Evolutionary conservation across 2,329 filamentous ascomycete genomes (phyloP).

Genomic region (Botryosphaeria dothidea): DNA sequence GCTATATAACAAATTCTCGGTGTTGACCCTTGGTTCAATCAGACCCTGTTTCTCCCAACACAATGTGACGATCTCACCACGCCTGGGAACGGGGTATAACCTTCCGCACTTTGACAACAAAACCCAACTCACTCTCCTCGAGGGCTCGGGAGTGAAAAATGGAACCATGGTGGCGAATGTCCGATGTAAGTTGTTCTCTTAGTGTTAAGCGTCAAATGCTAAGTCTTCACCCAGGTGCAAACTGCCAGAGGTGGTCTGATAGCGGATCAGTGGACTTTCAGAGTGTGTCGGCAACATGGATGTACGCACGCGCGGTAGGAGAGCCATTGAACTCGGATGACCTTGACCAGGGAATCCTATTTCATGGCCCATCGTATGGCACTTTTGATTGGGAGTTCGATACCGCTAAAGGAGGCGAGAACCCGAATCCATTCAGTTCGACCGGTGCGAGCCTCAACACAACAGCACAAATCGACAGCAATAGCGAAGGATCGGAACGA

Average conservation of each 20-base stretch:
- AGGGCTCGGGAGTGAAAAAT: neutral
- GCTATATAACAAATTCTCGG: too few species aligned
- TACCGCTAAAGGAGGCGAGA: slow-evolving; percentile 52
- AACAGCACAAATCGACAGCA: too few species aligned
- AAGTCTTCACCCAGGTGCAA: too few species aligned
- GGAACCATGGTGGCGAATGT: neutral
- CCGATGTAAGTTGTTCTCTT: neutral
- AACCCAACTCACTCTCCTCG: neutral
- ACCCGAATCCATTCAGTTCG: slow-evolving; percentile 46
- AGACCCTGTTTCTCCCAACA: too few species aligned
- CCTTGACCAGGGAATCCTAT: slow-evolving; percentile 41
- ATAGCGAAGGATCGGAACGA: too few species aligned
- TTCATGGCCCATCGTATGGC: slow-evolving; percentile 45
- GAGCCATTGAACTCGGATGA: slow-evolving; percentile 49
- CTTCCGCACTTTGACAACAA: slow-evolving; percentile 38
- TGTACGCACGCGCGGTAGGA: slow-evolving; percentile 51
- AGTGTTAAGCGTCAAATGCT: neutral
- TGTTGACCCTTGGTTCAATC: too few species aligned
- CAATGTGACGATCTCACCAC: slow-evolving; percentile 60
- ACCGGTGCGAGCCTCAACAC: too few species aligned
- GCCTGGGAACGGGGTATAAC: slow-evolving; percentile 46
- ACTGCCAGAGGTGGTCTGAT: slow-evolving; percentile 54
- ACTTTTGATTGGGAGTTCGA: slow-evolving; percentile 50
- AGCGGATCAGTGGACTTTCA: slow-evolving; percentile 54
- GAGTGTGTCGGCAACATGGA: slow-evolving; percentile 47